phyloP scores from a whole-genome alignment of 345 rosid species.

The Gynandropsis gynandra region DNA sequence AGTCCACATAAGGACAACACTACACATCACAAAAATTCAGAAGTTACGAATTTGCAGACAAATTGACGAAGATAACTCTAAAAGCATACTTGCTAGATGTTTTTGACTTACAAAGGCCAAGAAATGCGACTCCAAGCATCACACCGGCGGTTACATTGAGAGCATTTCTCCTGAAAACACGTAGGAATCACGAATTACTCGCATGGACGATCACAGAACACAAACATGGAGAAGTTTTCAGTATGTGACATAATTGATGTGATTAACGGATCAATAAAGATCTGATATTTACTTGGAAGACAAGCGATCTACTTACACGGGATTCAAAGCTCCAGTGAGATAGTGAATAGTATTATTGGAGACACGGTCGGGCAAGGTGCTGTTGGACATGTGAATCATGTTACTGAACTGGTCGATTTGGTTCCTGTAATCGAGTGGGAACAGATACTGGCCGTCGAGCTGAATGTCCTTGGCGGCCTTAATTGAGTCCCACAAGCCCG shows the following conservation, averaged over 20 bases:
- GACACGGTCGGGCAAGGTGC: conserved; percentile 29
- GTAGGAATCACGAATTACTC: neutral
- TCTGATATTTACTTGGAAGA: neutral
- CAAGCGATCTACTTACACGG: conserved; percentile 31
- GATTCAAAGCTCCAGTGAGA: conserved; percentile 28
- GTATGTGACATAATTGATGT: too few species aligned
- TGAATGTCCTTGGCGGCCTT: conserved; percentile 31
- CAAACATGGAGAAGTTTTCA: too few species aligned
- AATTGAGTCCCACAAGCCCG: conserved; percentile 29
- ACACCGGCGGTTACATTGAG: conserved; percentile 32
- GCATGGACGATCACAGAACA: too few species aligned
- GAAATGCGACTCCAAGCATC: conserved; percentile 37
- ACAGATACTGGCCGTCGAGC: conserved; percentile 22
- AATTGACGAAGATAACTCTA: neutral
- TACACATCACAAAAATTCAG: conserved; percentile 1
- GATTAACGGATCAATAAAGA: neutral
- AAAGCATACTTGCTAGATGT: neutral
- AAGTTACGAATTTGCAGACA: neutral
- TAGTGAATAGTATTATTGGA: conserved; percentile 27
- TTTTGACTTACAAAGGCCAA: conserved; percentile 42
- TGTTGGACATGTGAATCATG: conserved; percentile 32
- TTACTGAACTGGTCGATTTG: conserved; percentile 32
- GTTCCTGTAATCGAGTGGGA: conserved; percentile 30
- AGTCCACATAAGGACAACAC: conserved; percentile 43
- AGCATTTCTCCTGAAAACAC: conserved; percentile 33